phyloP scores from a whole-genome alignment of 495 filamentous ascomycete genomes.

The Tuber brumale region DNA sequence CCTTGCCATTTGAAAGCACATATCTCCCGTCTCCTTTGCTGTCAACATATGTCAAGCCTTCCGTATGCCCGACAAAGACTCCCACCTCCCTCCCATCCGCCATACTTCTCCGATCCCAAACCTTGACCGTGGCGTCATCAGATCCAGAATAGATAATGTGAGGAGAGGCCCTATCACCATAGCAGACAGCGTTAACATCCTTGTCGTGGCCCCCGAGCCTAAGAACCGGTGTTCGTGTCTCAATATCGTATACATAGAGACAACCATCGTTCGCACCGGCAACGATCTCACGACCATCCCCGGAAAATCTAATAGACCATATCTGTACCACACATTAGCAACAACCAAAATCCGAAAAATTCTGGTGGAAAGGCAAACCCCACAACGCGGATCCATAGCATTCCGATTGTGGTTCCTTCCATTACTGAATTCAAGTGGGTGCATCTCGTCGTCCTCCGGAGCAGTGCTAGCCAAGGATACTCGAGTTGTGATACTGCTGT shows the following conservation, averaged over 20 bases:
- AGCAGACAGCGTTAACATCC: constrained; percentile 96
- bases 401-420: constrained; percentile 41
- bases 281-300: constrained; percentile 84
- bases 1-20: constrained; percentile 87
- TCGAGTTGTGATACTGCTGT: constrained; percentile 72
- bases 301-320: constrained; percentile 87
- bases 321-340: constrained; percentile 51
- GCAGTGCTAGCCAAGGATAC: constrained; percentile 84
- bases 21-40: constrained; percentile 95
- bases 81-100: constrained; percentile 80
- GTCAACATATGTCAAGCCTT: constrained; percentile 92
- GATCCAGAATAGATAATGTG: constrained; percentile 96
- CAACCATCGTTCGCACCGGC: constrained; percentile 73
- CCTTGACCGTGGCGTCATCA: constrained; percentile 87
- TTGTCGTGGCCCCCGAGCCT: constrained; percentile 70
- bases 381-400: constrained; percentile 41
- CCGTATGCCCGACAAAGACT: constrained; percentile 87
- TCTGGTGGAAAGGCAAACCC: constrained; percentile 12
- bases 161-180: constrained; percentile 78
- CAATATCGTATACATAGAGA: constrained; percentile 91
- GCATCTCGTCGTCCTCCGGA: constrained; percentile 73
- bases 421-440: constrained; percentile 64
- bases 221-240: constrained; percentile 64
- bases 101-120: constrained; percentile 92
- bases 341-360: constrained; percentile 12